These are phyloP conservation scores for Teratosphaeria nubilosa DNA, from an alignment of 2,329 filamentous ascomycete genomes.

Conservation along the genomic window DNA sequence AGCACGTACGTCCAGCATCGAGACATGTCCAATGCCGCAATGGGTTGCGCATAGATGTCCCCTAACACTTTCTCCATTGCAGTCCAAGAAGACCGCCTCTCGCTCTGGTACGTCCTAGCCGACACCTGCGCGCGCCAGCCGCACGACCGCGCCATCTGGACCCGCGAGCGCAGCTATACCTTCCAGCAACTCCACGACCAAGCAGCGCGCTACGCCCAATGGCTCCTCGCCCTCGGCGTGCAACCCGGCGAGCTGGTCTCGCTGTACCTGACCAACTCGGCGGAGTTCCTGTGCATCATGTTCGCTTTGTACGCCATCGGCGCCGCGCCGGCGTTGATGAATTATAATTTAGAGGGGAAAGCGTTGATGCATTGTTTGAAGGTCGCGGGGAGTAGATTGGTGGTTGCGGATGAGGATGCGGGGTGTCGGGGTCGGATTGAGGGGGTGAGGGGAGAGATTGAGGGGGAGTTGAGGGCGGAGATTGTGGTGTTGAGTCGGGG, in stretches of 20 bases:
- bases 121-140: constrained; percentile 26
- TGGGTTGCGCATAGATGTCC: no score
- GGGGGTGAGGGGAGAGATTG: constrained; percentile 37
- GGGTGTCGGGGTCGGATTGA: constrained; percentile 48
- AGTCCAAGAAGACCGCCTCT: constrained; percentile 14
- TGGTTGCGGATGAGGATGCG: constrained; percentile 36
- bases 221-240: constrained; percentile 38
- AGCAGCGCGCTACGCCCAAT: constrained; percentile 51
- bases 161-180: constrained; percentile 45
- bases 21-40: no score
- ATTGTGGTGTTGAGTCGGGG: constrained; percentile 43
- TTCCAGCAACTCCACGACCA: constrained; percentile 46
- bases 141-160: constrained; percentile 54
- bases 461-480: constrained; percentile 42
- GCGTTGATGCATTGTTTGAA: constrained; percentile 27
- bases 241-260: constrained; percentile 23
- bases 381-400: constrained; percentile 28
- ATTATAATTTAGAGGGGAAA: constrained; percentile 26
- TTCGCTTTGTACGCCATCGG: constrained; percentile 22
- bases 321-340: constrained; percentile 25
- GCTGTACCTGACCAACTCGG: constrained; percentile 21
- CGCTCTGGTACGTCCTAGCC: constrained; percentile 18
- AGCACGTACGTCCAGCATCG: constrained; percentile 33
- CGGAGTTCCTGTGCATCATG: constrained; percentile 21
- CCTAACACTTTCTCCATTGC: no score